Percentiles rank a stretch among this genome's conserved stretches.
These are phyloP conservation scores for Fusarium mangiferae DNA, from an alignment of 2,329 filamentous ascomycete genomes.

Conservation along the genomic window DNA sequence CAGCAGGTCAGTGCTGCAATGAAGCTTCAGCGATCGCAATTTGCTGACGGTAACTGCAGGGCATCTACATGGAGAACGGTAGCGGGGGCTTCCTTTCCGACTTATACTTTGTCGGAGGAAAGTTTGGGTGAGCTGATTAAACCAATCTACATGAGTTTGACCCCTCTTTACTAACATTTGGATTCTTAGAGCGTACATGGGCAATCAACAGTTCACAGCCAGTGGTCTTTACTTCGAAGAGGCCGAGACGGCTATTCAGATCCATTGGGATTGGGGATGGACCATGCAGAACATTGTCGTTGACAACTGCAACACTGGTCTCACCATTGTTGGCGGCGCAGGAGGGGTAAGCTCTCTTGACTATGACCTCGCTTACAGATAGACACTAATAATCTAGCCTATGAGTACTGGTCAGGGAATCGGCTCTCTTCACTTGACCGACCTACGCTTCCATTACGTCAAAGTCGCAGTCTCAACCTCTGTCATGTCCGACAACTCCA, in stretches of 20 bases:
- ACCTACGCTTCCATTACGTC: slow-evolving; percentile 8
- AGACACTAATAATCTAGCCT: neutral
- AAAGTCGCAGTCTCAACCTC: neutral
- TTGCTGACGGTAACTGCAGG: rapidly evolving
- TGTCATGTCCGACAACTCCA: neutral
- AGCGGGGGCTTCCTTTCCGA: slow-evolving; percentile 62
- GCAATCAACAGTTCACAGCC: slow-evolving; percentile 76
- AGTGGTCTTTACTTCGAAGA: slow-evolving; percentile 72
- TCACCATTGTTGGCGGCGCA: slow-evolving; percentile 54
- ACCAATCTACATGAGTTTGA: rapidly evolving
- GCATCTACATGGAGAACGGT: slow-evolving; percentile 46
- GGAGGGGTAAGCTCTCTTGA: neutral
- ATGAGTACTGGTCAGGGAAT: slow-evolving; percentile 27
- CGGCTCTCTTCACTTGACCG: slow-evolving; percentile 26
- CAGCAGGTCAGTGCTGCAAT: slow-evolving; percentile 31
- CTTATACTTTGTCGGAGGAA: slow-evolving; percentile 70
- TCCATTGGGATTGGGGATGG: slow-evolving; percentile 82
- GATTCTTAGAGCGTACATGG: slow-evolving; percentile 44
- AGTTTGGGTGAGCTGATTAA: slow-evolving; percentile 48
- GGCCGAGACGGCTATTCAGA: slow-evolving; percentile 72
- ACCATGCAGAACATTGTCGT: slow-evolving; percentile 74
- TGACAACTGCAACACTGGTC: slow-evolving; percentile 68
- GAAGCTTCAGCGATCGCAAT: rapidly evolving
- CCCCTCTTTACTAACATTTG: rapidly evolving
- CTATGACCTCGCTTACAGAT: rapidly evolving